phyloP scores from a whole-genome alignment of 805 yeast genomes.

The Suhomyces xylopsoci region DNA sequence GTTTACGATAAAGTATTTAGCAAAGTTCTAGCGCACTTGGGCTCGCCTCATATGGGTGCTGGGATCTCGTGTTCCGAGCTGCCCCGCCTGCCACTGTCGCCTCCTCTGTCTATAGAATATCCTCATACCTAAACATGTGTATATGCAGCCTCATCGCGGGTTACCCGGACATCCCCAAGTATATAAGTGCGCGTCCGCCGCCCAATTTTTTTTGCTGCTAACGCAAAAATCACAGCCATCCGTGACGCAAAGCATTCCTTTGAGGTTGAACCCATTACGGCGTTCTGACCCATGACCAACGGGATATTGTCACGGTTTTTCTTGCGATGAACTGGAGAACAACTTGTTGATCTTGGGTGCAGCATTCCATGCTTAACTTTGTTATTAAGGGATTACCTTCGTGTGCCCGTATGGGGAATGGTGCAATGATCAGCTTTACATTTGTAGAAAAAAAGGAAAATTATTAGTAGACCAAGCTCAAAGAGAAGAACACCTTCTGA shows the following conservation, averaged over 20 bases:
- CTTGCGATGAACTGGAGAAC: conserved; percentile 59
- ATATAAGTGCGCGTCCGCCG: conserved; percentile 12
- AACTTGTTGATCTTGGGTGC: conserved; percentile 69
- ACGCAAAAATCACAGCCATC: conserved; percentile 68
- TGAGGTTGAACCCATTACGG: conserved; percentile 66
- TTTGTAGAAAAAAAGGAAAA: neutral
- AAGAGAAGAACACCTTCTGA: too few species aligned
- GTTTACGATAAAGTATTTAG: conserved; percentile 25
- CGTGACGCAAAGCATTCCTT: conserved; percentile 62
- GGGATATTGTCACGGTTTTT: conserved; percentile 52
- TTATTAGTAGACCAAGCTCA: too few species aligned
- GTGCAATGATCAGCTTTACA: conserved; percentile 53
- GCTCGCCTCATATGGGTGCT: too few species aligned
- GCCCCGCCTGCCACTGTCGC: too few species aligned
- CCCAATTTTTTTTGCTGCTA: conserved; percentile 22
- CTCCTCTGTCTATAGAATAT: neutral
- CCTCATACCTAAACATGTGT: neutral
- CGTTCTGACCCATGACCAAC: conserved; percentile 69
- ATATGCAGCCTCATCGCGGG: conserved; percentile 4
- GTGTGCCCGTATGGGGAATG: conserved; percentile 72
- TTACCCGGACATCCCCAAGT: conserved; percentile 26
- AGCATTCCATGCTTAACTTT: conserved; percentile 56
- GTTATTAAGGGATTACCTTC: conserved; percentile 67
- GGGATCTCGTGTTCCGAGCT: neutral
- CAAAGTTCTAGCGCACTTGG: conserved; percentile 8